Evolutionary conservation across 257 asterid species (phyloP), one percentile per base, ranked within the genome.

Genomic region (Solanum etuberosum): DNA sequence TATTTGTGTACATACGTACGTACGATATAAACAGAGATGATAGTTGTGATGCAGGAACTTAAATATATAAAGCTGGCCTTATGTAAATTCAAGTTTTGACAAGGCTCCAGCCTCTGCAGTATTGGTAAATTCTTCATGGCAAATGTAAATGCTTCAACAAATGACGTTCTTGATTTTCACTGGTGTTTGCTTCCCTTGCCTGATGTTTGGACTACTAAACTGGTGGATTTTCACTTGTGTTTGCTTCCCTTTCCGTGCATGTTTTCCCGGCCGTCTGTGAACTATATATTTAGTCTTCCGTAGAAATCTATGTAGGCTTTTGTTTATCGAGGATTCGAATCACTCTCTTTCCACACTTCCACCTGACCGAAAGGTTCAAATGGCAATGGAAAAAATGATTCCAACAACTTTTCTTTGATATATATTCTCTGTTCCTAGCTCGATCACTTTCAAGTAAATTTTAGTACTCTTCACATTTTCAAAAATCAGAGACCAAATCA

Each of bases 21-120:
- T 25, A 40, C 72, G 89, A 92, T 88, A 90, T 92, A 88, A 87
- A 78, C 88, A 88, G 90, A 87, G 87, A 37, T 38, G 13, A 84
- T 87, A 84, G 81, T 85, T 91, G 86, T 92, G 43, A 78, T 73
- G 87, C 91, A 86, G 92, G 90, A 89, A 88, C 90, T 92, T 89
- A 91, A 73, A 86, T 81, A 18, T 86, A 87, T 85, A 54, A 40
- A 86, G 87, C 54, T 57, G 81, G 84, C 68, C 87, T 27, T 83
- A 80, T 91, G 93, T 90, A 90, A 87, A 90, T 92, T 91, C 90
- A 90, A 93, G 87, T 89, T 92, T 92, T 91, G 93, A 87, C 67
- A 16, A 16, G 67, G 16, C 38, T 31, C 67, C 85, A 80, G 67
- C 67, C 27, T 43, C 38, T 43, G 6, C 65, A 46, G 16, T 78